Evolutionary conservation across 176 grass and related monocot species (phyloP).

Genomic region (Aegilops longissima): DNA sequence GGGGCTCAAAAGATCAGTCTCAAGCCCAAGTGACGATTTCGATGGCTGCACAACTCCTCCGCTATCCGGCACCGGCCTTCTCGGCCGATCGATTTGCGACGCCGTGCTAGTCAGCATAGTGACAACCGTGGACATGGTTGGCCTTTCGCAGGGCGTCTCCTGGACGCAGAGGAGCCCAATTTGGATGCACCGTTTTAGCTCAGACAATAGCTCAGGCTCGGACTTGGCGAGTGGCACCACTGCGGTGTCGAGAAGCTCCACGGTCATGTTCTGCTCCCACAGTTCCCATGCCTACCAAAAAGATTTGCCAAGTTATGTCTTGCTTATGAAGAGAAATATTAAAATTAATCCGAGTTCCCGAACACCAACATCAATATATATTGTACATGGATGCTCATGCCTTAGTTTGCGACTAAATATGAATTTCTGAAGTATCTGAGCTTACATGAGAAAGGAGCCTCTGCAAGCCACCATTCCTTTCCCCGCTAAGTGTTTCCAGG

Average conservation of each 20-base stretch:
- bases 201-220: neutral
- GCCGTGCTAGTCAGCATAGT: slow-evolving; percentile 34
- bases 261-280: slow-evolving; percentile 18
- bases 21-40: neutral
- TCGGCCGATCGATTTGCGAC: neutral
- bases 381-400: too few relatives aligned
- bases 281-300: slow-evolving; percentile 42
- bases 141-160: slow-evolving; percentile 23
- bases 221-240: neutral
- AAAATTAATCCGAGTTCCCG: too few relatives aligned
- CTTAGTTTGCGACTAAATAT: neutral
- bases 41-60: too few relatives aligned
- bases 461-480: neutral
- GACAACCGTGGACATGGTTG: slow-evolving; percentile 27
- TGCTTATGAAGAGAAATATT: too few relatives aligned
- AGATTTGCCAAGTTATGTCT: too few relatives aligned
- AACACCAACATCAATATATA: neutral
- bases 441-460: slow-evolving; percentile 5
- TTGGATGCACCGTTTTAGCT: slow-evolving; percentile 40
- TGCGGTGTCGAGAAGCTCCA: slow-evolving; percentile 21
- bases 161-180: slow-evolving; percentile 51
- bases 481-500: neutral
- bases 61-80: neutral
- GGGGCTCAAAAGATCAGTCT: neutral
- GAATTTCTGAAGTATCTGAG: neutral